Evolutionary conservation across 345 rosid species (phyloP), one percentile per base, ranked within the genome.

Genomic region (Durio zibethinus): DNA sequence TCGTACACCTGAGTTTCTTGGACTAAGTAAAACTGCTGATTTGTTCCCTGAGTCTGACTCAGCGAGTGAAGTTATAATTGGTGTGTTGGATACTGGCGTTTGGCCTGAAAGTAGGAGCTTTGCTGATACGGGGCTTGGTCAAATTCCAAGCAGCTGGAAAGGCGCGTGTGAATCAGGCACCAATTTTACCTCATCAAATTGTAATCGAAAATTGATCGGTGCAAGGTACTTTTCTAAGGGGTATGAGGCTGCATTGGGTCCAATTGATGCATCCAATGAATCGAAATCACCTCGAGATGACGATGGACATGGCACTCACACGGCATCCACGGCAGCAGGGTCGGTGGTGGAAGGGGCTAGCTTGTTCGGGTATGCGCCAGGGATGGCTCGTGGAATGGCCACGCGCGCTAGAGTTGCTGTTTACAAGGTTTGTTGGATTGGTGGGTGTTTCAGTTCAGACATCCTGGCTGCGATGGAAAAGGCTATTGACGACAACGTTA

Each of bases 241-340:
- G 21, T 85, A 85, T 9, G 87, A 85, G 75, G 82, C 87, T 36
- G 57, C 84, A 8, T 62, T 85, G 50, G 87, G 87, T 14, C 74
- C 77, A 1, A 59, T 85, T 8, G 82, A 85, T 40, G 85, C 61
- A 68, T 52, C 85, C 23, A 85, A 61, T 20, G 87, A 85, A 52
- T 85, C 87, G 9, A 85, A 63, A 76, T 82, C 85, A 4, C 87
- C 85, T 12, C 68, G 87, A 60, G 87, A 85, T 31, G 85, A 82
- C 2, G 87, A 85, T 4, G 87, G 85, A 38, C 87, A 85, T 16
- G 87, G 84, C 2, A 80, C 85, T 38, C 87, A 85, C 79, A 85
- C 87, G 10, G 64, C 84, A 1, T 45, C 72, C n/a, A 93, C 92
- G 10, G 93, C 94, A 0, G 98, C 90, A 12, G 97, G 97, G 27